phyloP scores from a whole-genome alignment of 225 moss, liverwort and hornwort species.

The Polytrichum formosum region DNA sequence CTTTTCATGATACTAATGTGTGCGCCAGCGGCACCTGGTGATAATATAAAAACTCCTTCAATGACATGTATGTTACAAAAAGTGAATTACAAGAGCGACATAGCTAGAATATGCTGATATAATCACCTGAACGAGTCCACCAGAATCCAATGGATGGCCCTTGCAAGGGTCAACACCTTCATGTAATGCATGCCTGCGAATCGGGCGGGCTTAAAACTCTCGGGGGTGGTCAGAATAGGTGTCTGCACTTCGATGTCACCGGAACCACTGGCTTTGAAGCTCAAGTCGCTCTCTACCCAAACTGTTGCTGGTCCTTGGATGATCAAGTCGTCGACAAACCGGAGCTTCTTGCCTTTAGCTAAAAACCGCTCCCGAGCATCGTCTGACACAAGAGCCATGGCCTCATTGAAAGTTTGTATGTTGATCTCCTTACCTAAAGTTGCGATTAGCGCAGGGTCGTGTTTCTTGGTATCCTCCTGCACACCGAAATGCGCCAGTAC shows the following conservation, averaged over 20 bases:
- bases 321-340: conserved; percentile 63
- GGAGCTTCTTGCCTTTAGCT: conserved; percentile 47
- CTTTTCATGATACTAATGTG: too few relatives aligned
- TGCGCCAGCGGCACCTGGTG: too few relatives aligned
- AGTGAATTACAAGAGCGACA: too few relatives aligned
- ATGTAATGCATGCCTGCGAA: conserved; percentile 68
- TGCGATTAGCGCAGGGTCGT: conserved; percentile 1
- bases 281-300: conserved; percentile 61
- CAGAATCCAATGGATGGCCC: conserved; percentile 66
- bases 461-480: neutral
- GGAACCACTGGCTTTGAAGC: conserved; percentile 18
- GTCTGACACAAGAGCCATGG: conserved; percentile 39
- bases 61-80: too few relatives aligned
- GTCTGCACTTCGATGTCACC: conserved; percentile 41
- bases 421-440: conserved; percentile 45
- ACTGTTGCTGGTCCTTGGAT: conserved; percentile 12
- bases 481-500: conserved; percentile 17
- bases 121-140: conserved; percentile 47
- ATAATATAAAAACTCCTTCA: too few relatives aligned
- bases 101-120: too few relatives aligned
- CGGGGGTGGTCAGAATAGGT: conserved; percentile 39
- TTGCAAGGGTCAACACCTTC: conserved; percentile 57
- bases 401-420: conserved; percentile 38
- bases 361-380: conserved; percentile 36
- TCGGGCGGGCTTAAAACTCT: conserved; percentile 23